phyloP scores from a whole-genome alignment of 305 asterid species.

The Solanum hybrid region DNA sequence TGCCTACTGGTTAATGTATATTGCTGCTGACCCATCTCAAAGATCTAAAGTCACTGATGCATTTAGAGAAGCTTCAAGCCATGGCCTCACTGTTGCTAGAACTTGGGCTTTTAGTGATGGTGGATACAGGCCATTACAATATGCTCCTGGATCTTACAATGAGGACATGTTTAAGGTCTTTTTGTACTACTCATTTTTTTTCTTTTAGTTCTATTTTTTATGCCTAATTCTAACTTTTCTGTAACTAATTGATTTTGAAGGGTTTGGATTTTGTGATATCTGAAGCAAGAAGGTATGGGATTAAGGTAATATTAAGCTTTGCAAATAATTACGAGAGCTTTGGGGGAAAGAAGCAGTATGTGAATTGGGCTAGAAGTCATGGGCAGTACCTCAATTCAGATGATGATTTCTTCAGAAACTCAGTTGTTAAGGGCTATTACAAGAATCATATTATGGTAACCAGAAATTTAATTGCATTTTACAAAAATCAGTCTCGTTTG shows the following conservation, averaged over 20 bases:
- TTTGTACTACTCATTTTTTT: background rate
- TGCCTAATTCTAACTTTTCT: background rate
- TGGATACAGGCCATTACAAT: conserved; percentile 56
- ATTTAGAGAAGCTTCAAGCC: conserved; percentile 54
- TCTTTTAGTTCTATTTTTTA: background rate
- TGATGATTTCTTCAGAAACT: conserved; percentile 75
- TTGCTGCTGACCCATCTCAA: conserved; percentile 62
- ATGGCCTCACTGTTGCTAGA: conserved; percentile 71
- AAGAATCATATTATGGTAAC: conserved; percentile 67
- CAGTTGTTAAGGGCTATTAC: conserved; percentile 56
- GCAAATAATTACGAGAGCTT: conserved; percentile 71
- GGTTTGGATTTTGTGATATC: conserved; percentile 87
- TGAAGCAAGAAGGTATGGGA: conserved; percentile 68
- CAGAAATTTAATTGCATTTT: background rate
- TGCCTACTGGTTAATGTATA: conserved; percentile 85
- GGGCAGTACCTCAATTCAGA: conserved; percentile 62
- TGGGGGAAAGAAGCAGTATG: conserved; percentile 91
- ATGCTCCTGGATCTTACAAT: conserved; percentile 63
- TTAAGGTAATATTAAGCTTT: conserved; percentile 64
- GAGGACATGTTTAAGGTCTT: conserved; percentile 58
- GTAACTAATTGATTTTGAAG: conserved; percentile 21
- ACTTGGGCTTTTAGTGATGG: conserved; percentile 94
- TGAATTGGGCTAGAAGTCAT: conserved; percentile 64
- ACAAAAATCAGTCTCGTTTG: background rate
- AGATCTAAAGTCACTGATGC: conserved; percentile 55